Conservation (phyloP, 306 rosid species). For the Fragaria ananassa region DNA sequence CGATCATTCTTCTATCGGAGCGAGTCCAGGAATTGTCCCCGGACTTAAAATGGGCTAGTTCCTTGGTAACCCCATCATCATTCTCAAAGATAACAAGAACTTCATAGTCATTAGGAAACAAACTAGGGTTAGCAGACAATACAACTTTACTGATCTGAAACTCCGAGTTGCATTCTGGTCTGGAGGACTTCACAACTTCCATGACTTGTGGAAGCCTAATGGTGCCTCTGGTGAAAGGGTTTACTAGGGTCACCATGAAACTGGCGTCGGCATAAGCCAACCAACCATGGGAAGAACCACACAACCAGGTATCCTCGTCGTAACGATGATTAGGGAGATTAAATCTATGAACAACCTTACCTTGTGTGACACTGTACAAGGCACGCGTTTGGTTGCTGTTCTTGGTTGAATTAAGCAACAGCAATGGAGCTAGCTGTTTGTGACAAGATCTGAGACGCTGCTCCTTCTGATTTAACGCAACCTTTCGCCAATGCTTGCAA, state of each 20-base stretch:
- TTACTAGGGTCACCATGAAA: not conserved
- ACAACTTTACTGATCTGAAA: not conserved
- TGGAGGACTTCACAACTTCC: not conserved
- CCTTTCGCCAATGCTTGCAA: constrained; percentile 4
- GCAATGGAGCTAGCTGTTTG: not conserved
- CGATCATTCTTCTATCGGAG: not conserved
- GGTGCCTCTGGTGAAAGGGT: constrained; percentile 1
- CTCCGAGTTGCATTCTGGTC: not conserved
- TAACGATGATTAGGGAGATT: not conserved
- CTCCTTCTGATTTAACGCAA: not conserved
- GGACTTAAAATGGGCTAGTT: not conserved
- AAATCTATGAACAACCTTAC: not conserved
- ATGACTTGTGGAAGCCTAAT: constrained; percentile 1
- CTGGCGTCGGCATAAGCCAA: not conserved
- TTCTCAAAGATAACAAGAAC: not conserved
- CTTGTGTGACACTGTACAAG: not conserved
- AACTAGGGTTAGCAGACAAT: not conserved
- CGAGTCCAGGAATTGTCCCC: not conserved
- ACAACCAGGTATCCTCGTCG: not conserved
- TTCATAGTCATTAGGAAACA: not conserved
- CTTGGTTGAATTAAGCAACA: constrained; percentile 1
- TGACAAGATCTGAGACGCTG: not conserved
- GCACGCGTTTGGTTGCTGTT: not conserved
- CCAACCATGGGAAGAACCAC: constrained; percentile 12
- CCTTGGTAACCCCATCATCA: not conserved